Base-by-base conservation (phyloP, 768 basidiomycete genomes). In the Suillus lakei region DNA sequence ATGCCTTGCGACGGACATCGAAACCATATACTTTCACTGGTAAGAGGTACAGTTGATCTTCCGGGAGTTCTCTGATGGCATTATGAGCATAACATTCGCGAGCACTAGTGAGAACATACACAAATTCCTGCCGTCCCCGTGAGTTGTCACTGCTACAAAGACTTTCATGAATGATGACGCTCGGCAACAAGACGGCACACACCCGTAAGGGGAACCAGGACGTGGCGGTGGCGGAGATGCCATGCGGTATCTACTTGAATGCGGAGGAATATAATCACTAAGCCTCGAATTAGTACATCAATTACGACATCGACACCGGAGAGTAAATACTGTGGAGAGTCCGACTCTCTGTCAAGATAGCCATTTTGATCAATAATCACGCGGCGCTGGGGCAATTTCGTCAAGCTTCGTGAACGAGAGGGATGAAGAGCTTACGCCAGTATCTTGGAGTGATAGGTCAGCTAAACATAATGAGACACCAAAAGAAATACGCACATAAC, bases 1-100 rank as follows among this genome's bases (percentile, higher is more conserved):
- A n/a, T 13, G 53, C 61, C 73, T 89, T 89, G 65, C 86, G 86
- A 7, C 75, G 68, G 54, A 90, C 74, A 73, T 87, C 88, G 74
- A 90, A 91, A 0, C 88, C 88, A 66, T 86, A 86, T 3, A 89
- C 83, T 43, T 85, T 78, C 0, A 86, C 83, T 0, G 88, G 80
- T 1, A 88, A 79, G 5, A 91, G 74, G 34, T 89, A 76, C 21
- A 89, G 76, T 43, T 87, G 83, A 26, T 86, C 84, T 4, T 86
- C 84, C 0, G 79, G 77, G 41, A 88, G 69, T 36, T 85, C 80
- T 6, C 75, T 72, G 3, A 64, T 59, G 16, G 28, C 56, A 23
- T 62, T 34, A 8, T 66, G 58, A 44, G 68, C 67, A 55, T 56
- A 21, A 41, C 16, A 43, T 59, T 21, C 18, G 18, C 12, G 18